Evolutionary conservation across 176 grass and related monocot species (phyloP).

Genomic region (Bolboschoenus planiculmis): DNA sequence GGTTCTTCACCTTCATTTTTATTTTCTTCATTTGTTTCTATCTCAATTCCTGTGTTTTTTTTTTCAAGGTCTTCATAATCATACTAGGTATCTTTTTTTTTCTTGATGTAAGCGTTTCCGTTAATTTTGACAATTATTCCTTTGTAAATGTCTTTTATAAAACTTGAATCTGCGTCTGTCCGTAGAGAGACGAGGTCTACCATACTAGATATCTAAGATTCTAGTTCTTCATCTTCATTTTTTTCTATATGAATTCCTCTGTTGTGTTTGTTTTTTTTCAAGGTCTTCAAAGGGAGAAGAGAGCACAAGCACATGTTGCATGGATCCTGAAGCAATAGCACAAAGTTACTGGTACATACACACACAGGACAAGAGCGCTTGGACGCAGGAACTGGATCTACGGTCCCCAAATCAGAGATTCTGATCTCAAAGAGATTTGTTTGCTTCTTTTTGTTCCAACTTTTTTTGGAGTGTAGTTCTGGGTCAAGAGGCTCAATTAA

Average conservation of each 20-base stretch:
- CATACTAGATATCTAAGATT: not conserved
- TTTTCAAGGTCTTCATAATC: not conserved
- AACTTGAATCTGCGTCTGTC: too few species aligned
- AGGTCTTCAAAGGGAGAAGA: conserved; percentile 38
- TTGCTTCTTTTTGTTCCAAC: not conserved
- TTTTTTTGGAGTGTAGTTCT: conserved; percentile 7
- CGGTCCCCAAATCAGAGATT: conserved; percentile 29
- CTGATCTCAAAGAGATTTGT: not conserved
- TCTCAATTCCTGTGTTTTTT: not conserved
- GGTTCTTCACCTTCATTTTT: not conserved
- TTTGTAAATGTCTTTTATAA: too few species aligned
- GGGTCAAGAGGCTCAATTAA: not conserved
- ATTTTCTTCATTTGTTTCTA: not conserved
- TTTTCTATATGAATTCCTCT: not conserved
- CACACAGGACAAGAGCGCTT: conserved; percentile 67
- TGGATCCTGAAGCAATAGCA: conserved; percentile 80
- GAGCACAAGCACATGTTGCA: not conserved
- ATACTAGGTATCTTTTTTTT: too few species aligned
- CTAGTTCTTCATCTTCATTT: not conserved
- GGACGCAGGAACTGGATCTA: conserved; percentile 90
- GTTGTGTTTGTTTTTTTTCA: not conserved
- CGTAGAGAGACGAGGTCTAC: too few species aligned
- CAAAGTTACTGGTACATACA: conserved; percentile 93
- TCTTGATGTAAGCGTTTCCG: too few species aligned
- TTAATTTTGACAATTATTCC: too few species aligned